Evolutionary conservation across 176 grass and related monocot genomes (phyloP).

Genomic region (Oryza meridionalis): DNA sequence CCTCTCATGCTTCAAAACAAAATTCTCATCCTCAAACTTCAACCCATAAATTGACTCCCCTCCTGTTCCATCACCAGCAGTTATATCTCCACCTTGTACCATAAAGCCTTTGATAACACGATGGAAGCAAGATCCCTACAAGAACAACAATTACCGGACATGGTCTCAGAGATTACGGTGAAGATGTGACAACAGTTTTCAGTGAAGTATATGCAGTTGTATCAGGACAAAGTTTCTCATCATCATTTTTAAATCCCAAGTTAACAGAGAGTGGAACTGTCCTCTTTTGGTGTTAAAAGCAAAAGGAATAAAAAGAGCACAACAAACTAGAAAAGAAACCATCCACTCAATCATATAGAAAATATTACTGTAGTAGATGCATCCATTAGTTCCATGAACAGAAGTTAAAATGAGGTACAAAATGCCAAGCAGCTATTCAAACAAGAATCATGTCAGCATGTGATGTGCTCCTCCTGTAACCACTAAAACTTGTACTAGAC

Average conservation of each 20-base stretch:
- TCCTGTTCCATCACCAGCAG: conserved; percentile 88
- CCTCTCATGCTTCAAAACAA: conserved; percentile 91
- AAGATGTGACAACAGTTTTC: conserved; percentile 11
- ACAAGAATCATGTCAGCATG: not conserved
- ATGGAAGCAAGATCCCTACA: conserved; percentile 87
- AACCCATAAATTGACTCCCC: conserved; percentile 94
- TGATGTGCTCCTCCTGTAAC: not conserved
- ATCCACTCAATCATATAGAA: not conserved
- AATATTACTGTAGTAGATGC: not conserved
- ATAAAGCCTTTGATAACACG: conserved; percentile 93
- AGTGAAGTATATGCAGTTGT: not conserved
- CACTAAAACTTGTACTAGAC: conserved; percentile 29
- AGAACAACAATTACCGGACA: conserved; percentile 25
- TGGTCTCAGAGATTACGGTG: not conserved
- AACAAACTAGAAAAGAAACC: not conserved
- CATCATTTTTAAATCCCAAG: not conserved
- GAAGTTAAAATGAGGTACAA: conserved; percentile 1
- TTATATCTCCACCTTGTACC: conserved; percentile 98
- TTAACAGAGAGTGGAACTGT: not conserved
- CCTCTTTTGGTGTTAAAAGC: not conserved
- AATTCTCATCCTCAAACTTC: conserved; percentile 96
- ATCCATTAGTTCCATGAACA: conserved; percentile 5
- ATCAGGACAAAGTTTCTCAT: not conserved
- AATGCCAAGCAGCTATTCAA: not conserved
- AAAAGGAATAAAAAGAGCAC: not conserved